Percentiles rank a stretch among this genome's conserved stretches.
phyloP scores from a whole-genome alignment of 345 rosid species.

The Eucalyptus sp. region DNA sequence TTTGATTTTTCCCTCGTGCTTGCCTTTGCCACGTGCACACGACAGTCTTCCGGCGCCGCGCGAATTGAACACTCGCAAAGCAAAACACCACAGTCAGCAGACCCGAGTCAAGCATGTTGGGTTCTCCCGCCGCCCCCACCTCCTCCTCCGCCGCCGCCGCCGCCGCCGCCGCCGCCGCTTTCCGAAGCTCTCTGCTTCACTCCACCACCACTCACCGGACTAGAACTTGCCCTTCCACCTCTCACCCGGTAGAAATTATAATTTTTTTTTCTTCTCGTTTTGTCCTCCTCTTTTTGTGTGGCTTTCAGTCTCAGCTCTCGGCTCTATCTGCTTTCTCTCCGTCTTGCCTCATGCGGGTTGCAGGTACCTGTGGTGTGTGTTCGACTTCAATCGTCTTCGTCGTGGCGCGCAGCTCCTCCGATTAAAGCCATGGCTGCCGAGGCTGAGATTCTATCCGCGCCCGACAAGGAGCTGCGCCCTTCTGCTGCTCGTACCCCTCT shows the following conservation, averaged over 20 bases:
- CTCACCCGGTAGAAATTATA: not conserved
- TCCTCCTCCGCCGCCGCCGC: not conserved
- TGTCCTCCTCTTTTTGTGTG: not conserved
- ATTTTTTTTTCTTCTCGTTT: not conserved
- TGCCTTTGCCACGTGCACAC: no score
- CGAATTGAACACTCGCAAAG: no score
- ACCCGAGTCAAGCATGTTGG: not conserved
- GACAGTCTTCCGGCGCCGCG: no score
- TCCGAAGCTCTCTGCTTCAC: not conserved
- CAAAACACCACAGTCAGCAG: not conserved
- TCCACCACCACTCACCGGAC: not conserved
- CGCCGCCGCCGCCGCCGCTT: not conserved
- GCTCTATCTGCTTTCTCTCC: not conserved
- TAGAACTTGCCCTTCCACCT: not conserved
- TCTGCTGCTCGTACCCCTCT: not conserved
- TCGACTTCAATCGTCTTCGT: not conserved
- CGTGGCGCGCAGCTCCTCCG: not conserved
- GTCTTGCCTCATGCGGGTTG: not conserved
- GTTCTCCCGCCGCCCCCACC: not conserved
- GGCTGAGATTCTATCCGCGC: not conserved
- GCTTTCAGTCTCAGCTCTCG: not conserved
- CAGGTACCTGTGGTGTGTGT: not conserved
- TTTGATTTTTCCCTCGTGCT: no score
- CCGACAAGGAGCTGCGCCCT: not conserved
- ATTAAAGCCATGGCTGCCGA: not conserved